Conservation (phyloP, 1,284 basidiomycete species). For the Moesziomyces antarcticus region DNA sequence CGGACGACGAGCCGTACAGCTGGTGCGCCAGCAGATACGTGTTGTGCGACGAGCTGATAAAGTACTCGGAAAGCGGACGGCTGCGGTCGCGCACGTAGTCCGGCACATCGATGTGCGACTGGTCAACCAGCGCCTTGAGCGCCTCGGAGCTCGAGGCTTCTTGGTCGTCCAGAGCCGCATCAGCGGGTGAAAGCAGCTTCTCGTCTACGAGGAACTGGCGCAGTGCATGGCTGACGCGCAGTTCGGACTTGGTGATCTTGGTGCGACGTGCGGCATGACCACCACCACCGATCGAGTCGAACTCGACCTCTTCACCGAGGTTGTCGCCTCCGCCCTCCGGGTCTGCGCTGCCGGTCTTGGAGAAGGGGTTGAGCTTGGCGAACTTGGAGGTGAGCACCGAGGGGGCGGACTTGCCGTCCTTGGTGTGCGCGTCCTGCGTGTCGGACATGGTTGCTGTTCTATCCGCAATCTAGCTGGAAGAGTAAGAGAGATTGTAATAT, state of each 20-base stretch:
- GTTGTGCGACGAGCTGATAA: slow-evolving; percentile 71
- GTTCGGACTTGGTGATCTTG: slow-evolving; percentile 50
- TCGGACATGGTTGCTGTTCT: slow-evolving; percentile 21
- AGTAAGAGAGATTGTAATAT: neutral
- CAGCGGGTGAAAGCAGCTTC: slow-evolving; percentile 35
- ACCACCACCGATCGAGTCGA: slow-evolving; percentile 56
- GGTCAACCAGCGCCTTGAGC: slow-evolving; percentile 42
- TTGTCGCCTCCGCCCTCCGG: slow-evolving; percentile 54
- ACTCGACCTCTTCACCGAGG: slow-evolving; percentile 55
- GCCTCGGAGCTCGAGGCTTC: slow-evolving; percentile 20
- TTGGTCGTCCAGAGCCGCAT: slow-evolving; percentile 27
- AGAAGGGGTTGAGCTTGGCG: slow-evolving; percentile 57
- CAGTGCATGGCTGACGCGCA: slow-evolving; percentile 55
- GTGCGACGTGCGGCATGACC: slow-evolving; percentile 53
- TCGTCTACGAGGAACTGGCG: slow-evolving; percentile 45
- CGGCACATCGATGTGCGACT: slow-evolving; percentile 54
- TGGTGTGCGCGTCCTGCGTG: slow-evolving; percentile 31
- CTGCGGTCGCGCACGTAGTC: slow-evolving; percentile 48
- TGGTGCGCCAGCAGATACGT: slow-evolving; percentile 76
- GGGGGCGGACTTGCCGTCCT: slow-evolving; percentile 36
- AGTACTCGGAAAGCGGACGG: slow-evolving; percentile 57
- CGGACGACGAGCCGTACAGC: slow-evolving; percentile 73
- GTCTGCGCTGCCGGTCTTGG: slow-evolving; percentile 34
- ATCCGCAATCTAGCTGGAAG: no score
- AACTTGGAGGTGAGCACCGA: slow-evolving; percentile 51